phyloP scores from a whole-genome alignment of 2,329 filamentous ascomycete species.

The Colletotrichum horii region DNA sequence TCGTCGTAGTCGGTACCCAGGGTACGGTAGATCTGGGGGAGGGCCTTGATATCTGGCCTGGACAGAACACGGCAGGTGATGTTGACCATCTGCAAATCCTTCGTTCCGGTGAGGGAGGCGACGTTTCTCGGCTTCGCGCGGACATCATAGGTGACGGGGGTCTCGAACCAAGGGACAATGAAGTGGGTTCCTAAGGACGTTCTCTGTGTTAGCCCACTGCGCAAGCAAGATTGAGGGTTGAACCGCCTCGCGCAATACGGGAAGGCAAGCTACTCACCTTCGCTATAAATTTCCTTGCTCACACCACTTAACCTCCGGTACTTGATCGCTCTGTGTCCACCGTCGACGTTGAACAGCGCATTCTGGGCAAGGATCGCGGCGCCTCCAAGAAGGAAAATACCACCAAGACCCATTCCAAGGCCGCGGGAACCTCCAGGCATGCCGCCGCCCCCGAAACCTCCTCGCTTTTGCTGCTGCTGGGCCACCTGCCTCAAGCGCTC shows the following conservation, averaged over 20 bases:
- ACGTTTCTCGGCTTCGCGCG: slow-evolving; percentile 97
- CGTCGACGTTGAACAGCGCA: slow-evolving; percentile 84
- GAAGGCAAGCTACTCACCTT: slow-evolving; percentile 66
- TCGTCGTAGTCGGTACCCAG: slow-evolving; percentile 97
- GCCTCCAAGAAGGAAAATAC: slow-evolving; percentile 49
- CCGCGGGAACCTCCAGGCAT: slow-evolving; percentile 42
- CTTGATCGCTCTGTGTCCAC: slow-evolving; percentile 98
- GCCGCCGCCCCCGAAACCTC: slow-evolving; percentile 44
- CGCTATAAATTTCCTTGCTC: slow-evolving; percentile 92
- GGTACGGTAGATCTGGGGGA: slow-evolving; percentile 97
- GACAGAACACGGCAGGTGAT: slow-evolving; percentile 99
- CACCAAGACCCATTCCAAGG: slow-evolving; percentile 44
- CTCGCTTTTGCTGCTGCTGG: slow-evolving; percentile 42
- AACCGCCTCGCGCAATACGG: neutral
- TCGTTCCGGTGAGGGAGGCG: slow-evolving; percentile 95
- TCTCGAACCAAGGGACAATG: slow-evolving; percentile 96
- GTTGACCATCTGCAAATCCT: slow-evolving; percentile 99
- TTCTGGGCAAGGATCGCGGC: slow-evolving; percentile 60
- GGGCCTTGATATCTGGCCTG: slow-evolving; percentile 81
- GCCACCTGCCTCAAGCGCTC: slow-evolving; percentile 56
- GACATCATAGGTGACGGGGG: slow-evolving; percentile 95
- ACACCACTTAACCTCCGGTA: slow-evolving; percentile 93
- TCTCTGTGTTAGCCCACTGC: neutral
- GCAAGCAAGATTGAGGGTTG: neutral
- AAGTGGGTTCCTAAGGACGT: slow-evolving; percentile 78